Conservation (phyloP, 352 stramenopile species). For the Globisporangium camurandrum region DNA sequence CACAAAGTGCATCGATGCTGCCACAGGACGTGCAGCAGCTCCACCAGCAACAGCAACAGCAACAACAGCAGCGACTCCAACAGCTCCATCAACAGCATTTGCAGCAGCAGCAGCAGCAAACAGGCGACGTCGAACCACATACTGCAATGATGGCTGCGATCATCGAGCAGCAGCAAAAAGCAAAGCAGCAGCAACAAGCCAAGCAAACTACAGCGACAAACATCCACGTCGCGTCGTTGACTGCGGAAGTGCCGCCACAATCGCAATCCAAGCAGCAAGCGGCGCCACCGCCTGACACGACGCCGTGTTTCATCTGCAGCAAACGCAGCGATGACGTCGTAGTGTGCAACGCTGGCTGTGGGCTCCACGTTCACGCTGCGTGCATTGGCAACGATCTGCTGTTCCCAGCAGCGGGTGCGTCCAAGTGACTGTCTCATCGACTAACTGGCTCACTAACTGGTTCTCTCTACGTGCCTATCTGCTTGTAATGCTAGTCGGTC, state of each 20-base stretch:
- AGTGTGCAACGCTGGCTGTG: slow-evolving; percentile 51
- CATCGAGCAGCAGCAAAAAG: slow-evolving; percentile 4
- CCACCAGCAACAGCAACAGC: slow-evolving; percentile 9
- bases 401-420: slow-evolving; percentile 38
- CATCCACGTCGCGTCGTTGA: too few relatives aligned
- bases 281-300: not conserved
- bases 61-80: slow-evolving; percentile 5
- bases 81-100: slow-evolving; percentile 13
- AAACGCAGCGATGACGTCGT: slow-evolving; percentile 45
- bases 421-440: not conserved
- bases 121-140: slow-evolving; percentile 7
- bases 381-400: slow-evolving; percentile 59
- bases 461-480: not conserved
- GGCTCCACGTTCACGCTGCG: slow-evolving; percentile 37
- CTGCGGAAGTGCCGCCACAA: not conserved
- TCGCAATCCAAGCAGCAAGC: not conserved
- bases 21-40: not conserved
- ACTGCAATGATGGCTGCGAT: slow-evolving; percentile 8
- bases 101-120: slow-evolving; percentile 9
- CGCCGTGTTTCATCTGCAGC: slow-evolving; percentile 36
- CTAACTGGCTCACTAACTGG: not conserved
- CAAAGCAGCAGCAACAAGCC: slow-evolving; percentile 6
- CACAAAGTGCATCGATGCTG: slow-evolving; percentile 20
- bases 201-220: slow-evolving; percentile 10
- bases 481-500: slow-evolving; percentile 24